Conservation (phyloP, 345 rosid species). For the Atalantia buxifolia region DNA sequence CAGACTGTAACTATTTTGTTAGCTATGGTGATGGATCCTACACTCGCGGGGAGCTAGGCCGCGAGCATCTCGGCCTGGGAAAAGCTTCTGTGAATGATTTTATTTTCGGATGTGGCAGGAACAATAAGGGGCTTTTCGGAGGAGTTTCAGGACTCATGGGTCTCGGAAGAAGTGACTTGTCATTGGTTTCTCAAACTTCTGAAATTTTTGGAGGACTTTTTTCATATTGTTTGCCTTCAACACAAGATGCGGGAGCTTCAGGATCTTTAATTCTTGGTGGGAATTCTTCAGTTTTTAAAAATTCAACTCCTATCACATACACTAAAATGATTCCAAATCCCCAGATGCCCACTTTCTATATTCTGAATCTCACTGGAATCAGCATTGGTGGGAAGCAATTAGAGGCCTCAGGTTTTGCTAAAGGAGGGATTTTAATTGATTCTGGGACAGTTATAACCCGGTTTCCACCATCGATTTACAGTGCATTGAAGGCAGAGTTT, state of each 20-base stretch:
- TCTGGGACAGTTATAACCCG: conserved; percentile 87
- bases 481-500: conserved; percentile 62
- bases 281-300: conserved; percentile 51
- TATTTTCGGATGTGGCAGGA: conserved; percentile 79
- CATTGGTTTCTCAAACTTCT: conserved; percentile 64
- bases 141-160: conserved; percentile 91
- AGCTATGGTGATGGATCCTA: conserved; percentile 90
- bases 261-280: conserved; percentile 76
- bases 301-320: conserved; percentile 57
- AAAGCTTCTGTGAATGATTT: conserved; percentile 34
- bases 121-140: conserved; percentile 76
- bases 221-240: conserved; percentile 83
- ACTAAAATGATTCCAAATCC: conserved; percentile 62
- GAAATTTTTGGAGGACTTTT: conserved; percentile 59
- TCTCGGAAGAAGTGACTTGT: conserved; percentile 66
- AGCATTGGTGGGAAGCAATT: conserved; percentile 56
- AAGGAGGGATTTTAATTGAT: conserved; percentile 54
- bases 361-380: conserved; percentile 71
- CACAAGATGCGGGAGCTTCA: conserved; percentile 47
- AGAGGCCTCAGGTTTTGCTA: conserved; percentile 39
- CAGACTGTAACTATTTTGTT: conserved; percentile 59
- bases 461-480: conserved; percentile 77
- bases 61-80: conserved; percentile 52
- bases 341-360: conserved; percentile 62
- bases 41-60: conserved; percentile 68